Percentiles rank a stretch among this genome's conserved stretches.
Evolutionary conservation across 306 rosid genomes (phyloP).

Genomic region (Quercus rubra): DNA sequence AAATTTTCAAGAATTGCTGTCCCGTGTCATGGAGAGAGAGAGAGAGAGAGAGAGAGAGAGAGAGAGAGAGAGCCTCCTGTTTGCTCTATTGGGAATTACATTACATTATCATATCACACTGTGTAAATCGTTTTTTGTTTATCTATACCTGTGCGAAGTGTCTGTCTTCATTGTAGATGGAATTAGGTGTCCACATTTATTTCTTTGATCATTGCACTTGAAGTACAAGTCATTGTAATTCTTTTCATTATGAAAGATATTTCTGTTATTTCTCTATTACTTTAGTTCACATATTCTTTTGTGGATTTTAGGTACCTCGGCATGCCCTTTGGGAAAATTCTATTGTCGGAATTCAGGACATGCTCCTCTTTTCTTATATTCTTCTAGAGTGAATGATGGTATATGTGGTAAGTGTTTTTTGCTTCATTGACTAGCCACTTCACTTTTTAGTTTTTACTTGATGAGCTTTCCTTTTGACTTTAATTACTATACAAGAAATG

Average conservation of each 20-base stretch:
- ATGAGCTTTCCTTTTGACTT: not conserved
- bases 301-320: slow-evolving; percentile 73
- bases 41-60: too few relatives aligned
- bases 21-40: not conserved
- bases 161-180: not conserved
- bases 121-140: not conserved
- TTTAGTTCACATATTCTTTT: not conserved
- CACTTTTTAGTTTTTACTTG: not conserved
- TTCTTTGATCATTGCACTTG: not conserved
- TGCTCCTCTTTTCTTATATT: slow-evolving; percentile 45
- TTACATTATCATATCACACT: not conserved
- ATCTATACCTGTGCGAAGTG: not conserved
- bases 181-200: not conserved
- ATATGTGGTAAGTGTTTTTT: slow-evolving; percentile 67
- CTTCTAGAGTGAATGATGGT: slow-evolving; percentile 95
- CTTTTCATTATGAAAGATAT: not conserved
- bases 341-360: slow-evolving; percentile 83
- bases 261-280: not conserved
- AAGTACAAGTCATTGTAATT: not conserved
- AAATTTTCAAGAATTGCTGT: too few relatives aligned
- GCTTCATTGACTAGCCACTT: not conserved
- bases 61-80: too few relatives aligned
- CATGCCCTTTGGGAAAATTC: slow-evolving; percentile 81
- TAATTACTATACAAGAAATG: not conserved
- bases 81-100: not conserved